Conservation (phyloP, 257 asterid genomes). For the Mitragyna speciosa region DNA sequence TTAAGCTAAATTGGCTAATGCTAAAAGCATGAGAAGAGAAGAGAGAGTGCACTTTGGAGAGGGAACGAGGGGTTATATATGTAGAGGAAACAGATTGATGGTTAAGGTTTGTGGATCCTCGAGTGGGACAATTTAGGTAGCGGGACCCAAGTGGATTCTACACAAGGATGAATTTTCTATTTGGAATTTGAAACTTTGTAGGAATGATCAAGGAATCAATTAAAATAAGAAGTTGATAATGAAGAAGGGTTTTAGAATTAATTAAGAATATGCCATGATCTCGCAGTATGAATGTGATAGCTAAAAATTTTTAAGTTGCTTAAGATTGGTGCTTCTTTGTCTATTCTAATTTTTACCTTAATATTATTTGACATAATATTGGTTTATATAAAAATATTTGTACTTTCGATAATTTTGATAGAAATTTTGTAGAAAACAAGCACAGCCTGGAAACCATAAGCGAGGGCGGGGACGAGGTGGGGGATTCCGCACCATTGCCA, state of each 20-base stretch:
- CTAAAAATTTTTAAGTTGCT: too few species aligned
- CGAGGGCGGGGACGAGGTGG: too few species aligned
- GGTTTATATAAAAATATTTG: too few species aligned
- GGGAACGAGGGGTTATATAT: conserved; percentile 28
- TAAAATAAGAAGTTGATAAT: not conserved
- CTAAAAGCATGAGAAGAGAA: conserved; percentile 1
- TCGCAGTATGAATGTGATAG: too few species aligned
- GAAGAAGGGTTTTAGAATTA: not conserved
- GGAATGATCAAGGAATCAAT: not conserved
- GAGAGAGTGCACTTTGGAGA: conserved; percentile 4
- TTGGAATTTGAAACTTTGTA: not conserved
- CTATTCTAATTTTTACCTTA: too few species aligned
- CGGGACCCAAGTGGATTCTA: conserved; percentile 25
- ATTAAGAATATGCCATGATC: not conserved
- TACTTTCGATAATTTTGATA: too few species aligned
- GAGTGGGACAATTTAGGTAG: conserved; percentile 17
- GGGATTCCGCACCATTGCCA: too few species aligned
- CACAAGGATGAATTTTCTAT: conserved; percentile 23
- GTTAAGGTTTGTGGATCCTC: not conserved
- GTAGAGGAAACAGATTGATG: conserved; percentile 24
- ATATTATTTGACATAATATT: too few species aligned
- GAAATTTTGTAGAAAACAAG: too few species aligned
- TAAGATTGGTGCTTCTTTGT: too few species aligned
- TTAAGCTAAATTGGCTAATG: not conserved
- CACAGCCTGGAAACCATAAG: too few species aligned